Base-by-base conservation (phyloP, 345 rosid genomes). In the Eucalyptus pauciflora region DNA sequence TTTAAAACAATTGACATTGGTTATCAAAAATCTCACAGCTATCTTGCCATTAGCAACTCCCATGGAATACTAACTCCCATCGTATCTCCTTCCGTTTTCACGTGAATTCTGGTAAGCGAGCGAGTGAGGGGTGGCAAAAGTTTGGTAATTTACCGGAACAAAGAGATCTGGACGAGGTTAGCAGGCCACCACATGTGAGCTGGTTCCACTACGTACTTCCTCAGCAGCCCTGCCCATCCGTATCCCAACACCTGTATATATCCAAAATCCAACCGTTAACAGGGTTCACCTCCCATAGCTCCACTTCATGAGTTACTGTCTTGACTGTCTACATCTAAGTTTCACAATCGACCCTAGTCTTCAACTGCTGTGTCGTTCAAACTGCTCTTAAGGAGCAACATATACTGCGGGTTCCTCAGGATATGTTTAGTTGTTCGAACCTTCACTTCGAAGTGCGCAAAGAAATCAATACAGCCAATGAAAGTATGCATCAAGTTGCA, bases 151-250 rank as follows among this genome's bases (percentile, higher is more conserved):
- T 87, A 97, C 99, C 98, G 90, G 93, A 97, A 96, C 76, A 97
- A 93, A 3, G 99, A 96, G 91, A 96, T 98, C 86, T 97, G 99
- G 90, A 96, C 99, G 86, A 97, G 93, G 69, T 98, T 94, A 90
- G 88, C 90, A 1, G 99, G 99, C 99, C 99, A 97, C 99, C 99
- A 97, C 99, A 97, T 97, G 56, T 96, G 97, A 2, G 99, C 99
- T 15, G 99, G 99, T 86, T 97, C 99, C 51, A 97, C 99, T 87
- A 97, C 98, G 71, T 95, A 97, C 91, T 96, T 96, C 92, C 99
- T 93, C 87, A 97, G 86, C 71, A 97, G 92, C 87, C 99, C 99
- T 9, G 99, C 99, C 99, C 99, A 97, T 1, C 99, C 99, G 56
- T 97, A 97, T 50, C 99, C 99, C 48, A 97, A 43, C 9, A 97